phyloP scores from a whole-genome alignment of 164 flowering plant genomes.

The Nymphaea colorata region DNA sequence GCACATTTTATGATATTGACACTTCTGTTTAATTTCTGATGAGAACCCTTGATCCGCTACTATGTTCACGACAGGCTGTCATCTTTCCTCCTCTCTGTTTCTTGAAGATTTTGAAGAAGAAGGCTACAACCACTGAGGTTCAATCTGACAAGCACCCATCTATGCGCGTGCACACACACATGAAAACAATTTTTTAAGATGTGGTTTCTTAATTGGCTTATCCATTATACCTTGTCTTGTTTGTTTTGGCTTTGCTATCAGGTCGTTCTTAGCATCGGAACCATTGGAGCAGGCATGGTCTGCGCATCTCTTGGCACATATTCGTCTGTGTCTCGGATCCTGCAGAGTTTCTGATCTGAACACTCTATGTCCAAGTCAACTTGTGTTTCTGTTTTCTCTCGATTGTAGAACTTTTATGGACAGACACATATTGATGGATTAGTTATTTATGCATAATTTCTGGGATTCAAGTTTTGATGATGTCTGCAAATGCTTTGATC shows the following conservation, averaged over 20 bases:
- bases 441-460: no score
- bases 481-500: no score
- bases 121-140: constrained; percentile 60
- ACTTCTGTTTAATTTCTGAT: not conserved
- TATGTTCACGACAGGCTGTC: constrained; percentile 34
- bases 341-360: not conserved
- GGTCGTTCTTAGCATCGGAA: constrained; percentile 22
- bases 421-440: no score
- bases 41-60: no score
- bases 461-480: no score
- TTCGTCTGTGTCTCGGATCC: constrained; percentile 37
- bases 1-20: not conserved
- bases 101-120: constrained; percentile 40
- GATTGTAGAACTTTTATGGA: no score
- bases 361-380: no score
- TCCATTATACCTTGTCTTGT: not conserved
- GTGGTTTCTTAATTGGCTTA: no score
- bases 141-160: not conserved
- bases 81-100: constrained; percentile 69
- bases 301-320: constrained; percentile 50
- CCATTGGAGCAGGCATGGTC: constrained; percentile 31
- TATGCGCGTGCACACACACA: no score
- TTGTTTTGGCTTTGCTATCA: constrained; percentile 12
- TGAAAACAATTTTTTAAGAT: no score
- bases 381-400: no score